Base-by-base conservation (phyloP, 2,329 filamentous ascomycete genomes). In the Nannizziopsis arthrosporioides region DNA sequence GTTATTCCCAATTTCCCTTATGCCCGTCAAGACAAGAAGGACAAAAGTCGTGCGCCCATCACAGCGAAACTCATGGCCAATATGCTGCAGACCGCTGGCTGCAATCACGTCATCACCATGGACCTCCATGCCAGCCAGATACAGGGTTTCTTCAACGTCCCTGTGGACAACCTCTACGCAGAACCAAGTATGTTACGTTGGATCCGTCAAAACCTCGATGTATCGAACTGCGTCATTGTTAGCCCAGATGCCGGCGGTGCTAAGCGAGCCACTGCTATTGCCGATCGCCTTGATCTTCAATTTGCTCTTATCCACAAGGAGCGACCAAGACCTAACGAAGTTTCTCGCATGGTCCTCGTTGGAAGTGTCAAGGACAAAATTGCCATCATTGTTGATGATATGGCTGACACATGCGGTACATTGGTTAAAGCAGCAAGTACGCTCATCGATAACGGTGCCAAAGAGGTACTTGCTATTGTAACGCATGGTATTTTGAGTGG, bases 261-360 rank as follows among this genome's bases (percentile, higher is more conserved):
- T 44, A 96, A 95, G 72, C 81, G 86, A 78, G 90, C 89, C 36
- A 94, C 90, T 7, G 87, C 84, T 10, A 94, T 96, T 55, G 90
- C 90, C 49, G 90, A 95, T 66, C 83, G 86, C 42, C 77, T 96
- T 52, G 88, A 94, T 62, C 80, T 89, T 42, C 83, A 82, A 52
- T 95, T 96, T 65, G 90, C 90, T 7, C 78, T 96, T 47, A 96
- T 96, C 57, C 89, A 95, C 76, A 95, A 96, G 72, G 90, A 95
- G 69, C 85, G 89, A 50, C 84, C 88, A 5, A 80, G 86, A n/a
- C 82, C 82, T 51, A 93, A 94, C 60, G 88, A 93, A 62, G 88
- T 94, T 52, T 87, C 84, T 8, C 82, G 86, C 59, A 94, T 94
- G 87, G 85, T 88, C 0, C 82, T 98, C n/a, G 90, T 96, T 44